A percentile compares a stretch with the other conserved stretches of the same genome.
Conservation (phyloP, 192 early-diverging fungal genomes). For the Globomyces pollinis-pini region DNA sequence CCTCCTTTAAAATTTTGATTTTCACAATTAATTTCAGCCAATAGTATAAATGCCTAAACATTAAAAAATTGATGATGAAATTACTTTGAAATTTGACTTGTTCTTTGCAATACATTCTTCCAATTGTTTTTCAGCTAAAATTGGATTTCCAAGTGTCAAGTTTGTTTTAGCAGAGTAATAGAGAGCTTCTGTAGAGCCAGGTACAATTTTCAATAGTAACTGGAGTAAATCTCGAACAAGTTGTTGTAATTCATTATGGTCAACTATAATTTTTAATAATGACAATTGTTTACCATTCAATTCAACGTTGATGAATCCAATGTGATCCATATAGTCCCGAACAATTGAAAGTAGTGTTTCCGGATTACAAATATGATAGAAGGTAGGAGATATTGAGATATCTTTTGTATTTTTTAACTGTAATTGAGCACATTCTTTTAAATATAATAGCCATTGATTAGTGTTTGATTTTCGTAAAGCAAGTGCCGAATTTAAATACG, state of each 20-base stretch:
- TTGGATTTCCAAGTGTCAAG: slow-evolving; percentile 29
- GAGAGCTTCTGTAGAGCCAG: slow-evolving; percentile 35
- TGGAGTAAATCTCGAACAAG: slow-evolving; percentile 28
- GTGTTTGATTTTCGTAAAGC: slow-evolving; percentile 29
- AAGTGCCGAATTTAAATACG: slow-evolving; percentile 33
- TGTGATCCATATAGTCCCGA: slow-evolving; percentile 27
- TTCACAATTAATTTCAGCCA: slow-evolving; percentile 35
- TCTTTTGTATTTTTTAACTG: slow-evolving; percentile 17
- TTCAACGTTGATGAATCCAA: too few relatives aligned
- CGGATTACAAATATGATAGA: slow-evolving; percentile 35
- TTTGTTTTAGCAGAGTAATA: slow-evolving; percentile 35
- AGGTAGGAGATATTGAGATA: slow-evolving; percentile 22
- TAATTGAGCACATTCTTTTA: slow-evolving; percentile 30
- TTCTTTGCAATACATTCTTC: slow-evolving; percentile 19
- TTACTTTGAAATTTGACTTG: slow-evolving; percentile 5
- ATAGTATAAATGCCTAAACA: slow-evolving; percentile 35
- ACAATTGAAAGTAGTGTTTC: slow-evolving; percentile 38
- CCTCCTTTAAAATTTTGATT: slow-evolving; percentile 24
- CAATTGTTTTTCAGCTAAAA: slow-evolving; percentile 25
- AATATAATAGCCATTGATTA: slow-evolving; percentile 19
- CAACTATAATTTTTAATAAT: too few relatives aligned
- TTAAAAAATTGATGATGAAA: too few relatives aligned
- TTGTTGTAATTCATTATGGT: too few relatives aligned
- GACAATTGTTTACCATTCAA: too few relatives aligned
- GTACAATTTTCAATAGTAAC: slow-evolving; percentile 27